A percentile compares a stretch with the other conserved stretches of the same genome.
Evolutionary conservation across 2,329 filamentous ascomycete genomes (phyloP).

Genomic region (Rhinocladiella mackenziei): DNA sequence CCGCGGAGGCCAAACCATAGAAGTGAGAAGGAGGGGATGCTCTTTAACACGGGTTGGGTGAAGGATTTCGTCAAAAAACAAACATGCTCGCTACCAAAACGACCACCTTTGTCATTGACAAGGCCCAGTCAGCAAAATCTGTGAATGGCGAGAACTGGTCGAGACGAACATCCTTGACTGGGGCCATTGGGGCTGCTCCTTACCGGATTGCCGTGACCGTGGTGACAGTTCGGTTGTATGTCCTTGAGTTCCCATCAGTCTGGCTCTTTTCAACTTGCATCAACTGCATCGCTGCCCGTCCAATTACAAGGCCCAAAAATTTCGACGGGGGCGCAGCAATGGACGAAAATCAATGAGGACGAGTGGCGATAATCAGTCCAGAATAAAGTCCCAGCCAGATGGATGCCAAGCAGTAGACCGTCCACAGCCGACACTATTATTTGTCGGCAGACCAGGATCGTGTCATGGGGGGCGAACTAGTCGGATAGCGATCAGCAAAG

Average conservation of each 20-base stretch:
- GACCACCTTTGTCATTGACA: no score
- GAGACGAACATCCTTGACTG: no score
- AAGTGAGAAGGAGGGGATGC: no score
- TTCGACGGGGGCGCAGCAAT: background rate
- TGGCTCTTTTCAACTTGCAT: background rate
- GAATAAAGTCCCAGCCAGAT: background rate
- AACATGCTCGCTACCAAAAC: no score
- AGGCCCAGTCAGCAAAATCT: no score
- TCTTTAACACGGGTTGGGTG: no score
- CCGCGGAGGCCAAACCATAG: no score
- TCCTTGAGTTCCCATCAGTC: background rate
- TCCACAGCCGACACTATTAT: constrained; percentile 5
- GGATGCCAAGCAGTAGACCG: constrained; percentile 1
- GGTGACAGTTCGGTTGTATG: constrained; percentile 10
- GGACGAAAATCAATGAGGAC: background rate
- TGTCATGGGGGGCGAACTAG: constrained; percentile 12
- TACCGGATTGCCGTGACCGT: constrained; percentile 28
- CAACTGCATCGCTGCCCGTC: background rate
- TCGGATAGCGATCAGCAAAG: constrained; percentile 3
- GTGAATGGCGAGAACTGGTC: no score
- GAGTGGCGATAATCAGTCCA: background rate
- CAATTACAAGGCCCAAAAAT: constrained; percentile 1
- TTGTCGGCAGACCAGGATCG: constrained; percentile 13
- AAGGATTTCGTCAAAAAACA: no score
- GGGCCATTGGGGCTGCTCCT: background rate